Evolutionary conservation across 495 filamentous ascomycete species (phyloP), one percentile per base, ranked within the genome.

Genomic region (Xylaria curta): DNA sequence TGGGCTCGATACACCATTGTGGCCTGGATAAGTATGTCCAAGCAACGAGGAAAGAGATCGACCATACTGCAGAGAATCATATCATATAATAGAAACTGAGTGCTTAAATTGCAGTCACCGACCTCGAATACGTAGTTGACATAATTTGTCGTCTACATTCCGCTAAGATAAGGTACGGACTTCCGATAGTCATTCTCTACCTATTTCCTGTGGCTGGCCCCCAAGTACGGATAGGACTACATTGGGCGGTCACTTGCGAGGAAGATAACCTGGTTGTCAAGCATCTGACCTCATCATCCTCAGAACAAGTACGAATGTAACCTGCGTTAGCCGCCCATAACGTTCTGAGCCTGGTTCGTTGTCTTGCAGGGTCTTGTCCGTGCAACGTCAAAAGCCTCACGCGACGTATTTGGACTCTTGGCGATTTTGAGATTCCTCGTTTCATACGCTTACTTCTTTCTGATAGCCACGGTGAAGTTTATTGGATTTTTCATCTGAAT

Each of bases 331-430:
- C 19, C 24, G 46, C 44, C 17, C 40, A 59, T 7, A 68, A 66
- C 47, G 47, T 66, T 53, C 21, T 54, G 33, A 47, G 26, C 46
- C 17, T 66, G 24, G 54, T 26, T 51, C 42, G 42, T 46, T 47
- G 31, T 51, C 42, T 62, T 40, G 44, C 56, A 42, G 54, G 26
- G 4, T 15, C 26, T 61, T 44, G 33, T 53, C 68, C 8, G 68
- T 71, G 69, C 60, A 51, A 65, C 69, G 46, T 44, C 15, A 71
- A 58, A 62, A 54, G 36, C 69, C 59, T 71, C 59, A 58, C 61
- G 36, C 60, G 68, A 65, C 61, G 69, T 21, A 64, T 71, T 69
- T 24, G 67, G 44, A 62, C 31, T 51, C 56, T 62, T 61, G 67
- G 56, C 67, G 44, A 46, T 12, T 26, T 31, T 38, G 0, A 19